phyloP scores from a whole-genome alignment of 2,329 filamentous ascomycete species.

The Blastomyces gilchristii region DNA sequence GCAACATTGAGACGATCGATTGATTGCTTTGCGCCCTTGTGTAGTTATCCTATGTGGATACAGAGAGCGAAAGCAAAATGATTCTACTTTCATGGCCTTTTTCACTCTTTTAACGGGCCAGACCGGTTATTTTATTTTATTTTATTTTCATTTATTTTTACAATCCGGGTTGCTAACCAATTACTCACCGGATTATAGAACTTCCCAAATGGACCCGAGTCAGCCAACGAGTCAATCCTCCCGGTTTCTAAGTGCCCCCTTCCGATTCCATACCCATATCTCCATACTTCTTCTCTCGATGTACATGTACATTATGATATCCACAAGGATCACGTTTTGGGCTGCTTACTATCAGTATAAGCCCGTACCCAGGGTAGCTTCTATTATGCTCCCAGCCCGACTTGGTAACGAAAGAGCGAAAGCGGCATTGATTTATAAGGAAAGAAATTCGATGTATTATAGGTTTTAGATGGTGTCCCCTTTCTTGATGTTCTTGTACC shows the following conservation, averaged over 20 bases:
- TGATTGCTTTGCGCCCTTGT: background rate
- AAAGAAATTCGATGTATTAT: background rate
- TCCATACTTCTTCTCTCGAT: background rate
- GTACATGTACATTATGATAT: background rate
- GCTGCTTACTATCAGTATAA: background rate
- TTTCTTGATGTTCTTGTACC: background rate
- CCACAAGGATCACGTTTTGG: background rate
- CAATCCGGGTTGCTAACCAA: slow-evolving; percentile 8
- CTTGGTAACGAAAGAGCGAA: background rate
- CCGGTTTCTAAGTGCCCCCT: slow-evolving; percentile 61
- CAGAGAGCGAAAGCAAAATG: background rate
- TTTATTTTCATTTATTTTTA: background rate
- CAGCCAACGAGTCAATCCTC: slow-evolving; percentile 85
- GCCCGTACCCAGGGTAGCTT: background rate
- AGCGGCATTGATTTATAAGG: background rate
- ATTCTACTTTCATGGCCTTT: too few species aligned
- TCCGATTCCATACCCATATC: background rate
- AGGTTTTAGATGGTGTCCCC: background rate
- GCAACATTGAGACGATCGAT: background rate
- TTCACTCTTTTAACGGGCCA: background rate
- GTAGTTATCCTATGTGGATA: background rate
- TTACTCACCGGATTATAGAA: slow-evolving; percentile 41
- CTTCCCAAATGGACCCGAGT: slow-evolving; percentile 90
- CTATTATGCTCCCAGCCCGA: background rate
- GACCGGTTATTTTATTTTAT: background rate